Evolutionary conservation across 1,139 yeast genomes (phyloP), one percentile per base, ranked within the genome.

Genomic region (Taphrina flavorubra): DNA sequence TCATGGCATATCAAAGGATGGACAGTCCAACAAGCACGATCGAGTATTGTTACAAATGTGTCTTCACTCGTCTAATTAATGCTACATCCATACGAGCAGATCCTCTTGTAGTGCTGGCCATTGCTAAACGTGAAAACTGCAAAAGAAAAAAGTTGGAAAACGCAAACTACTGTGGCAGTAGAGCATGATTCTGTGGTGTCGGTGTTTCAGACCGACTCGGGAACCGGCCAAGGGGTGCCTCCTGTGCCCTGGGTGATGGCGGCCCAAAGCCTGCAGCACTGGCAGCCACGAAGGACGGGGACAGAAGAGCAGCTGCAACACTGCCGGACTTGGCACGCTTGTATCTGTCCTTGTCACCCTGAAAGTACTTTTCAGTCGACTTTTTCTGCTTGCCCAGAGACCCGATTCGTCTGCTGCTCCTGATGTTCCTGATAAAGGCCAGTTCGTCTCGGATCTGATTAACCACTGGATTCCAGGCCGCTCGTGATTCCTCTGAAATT

Each of bases 401-500:
- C 16, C 70, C 70, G 34, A 62, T 60, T n/a, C 68, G 62, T n/a
- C 72, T 56, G 25, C 82, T 82, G 20, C 83, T 83, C 55, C 80
- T 78, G 47, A 81, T 74, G n/a, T 72, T 73, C 71, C 77, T 77
- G 68, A 80, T 68, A 70, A 80, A 75, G 51, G 75, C 72, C 51
- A 80, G 74, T 65, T 80, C 81, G 25, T 77, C 76, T 47, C 81
- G 76, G 13, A 80, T 81, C 70, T 78, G 76, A 71, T 80, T 81
- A 69, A 81, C 77, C 20, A 80, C 82, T 1, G 81, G 79, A 67
- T 78, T 77, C 82, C 82, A 80, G 57, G 74, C 74, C 72, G 58
- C 63, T 76, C 78, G 59, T 73, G 69, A 25, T 42, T 60, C 46
- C 44, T 51, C 68, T n/a, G 51, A 47, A 16, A 67, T 39, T 58